Conservation (phyloP, 495 filamentous ascomycete species). For the Trichocladium antarcticum region DNA sequence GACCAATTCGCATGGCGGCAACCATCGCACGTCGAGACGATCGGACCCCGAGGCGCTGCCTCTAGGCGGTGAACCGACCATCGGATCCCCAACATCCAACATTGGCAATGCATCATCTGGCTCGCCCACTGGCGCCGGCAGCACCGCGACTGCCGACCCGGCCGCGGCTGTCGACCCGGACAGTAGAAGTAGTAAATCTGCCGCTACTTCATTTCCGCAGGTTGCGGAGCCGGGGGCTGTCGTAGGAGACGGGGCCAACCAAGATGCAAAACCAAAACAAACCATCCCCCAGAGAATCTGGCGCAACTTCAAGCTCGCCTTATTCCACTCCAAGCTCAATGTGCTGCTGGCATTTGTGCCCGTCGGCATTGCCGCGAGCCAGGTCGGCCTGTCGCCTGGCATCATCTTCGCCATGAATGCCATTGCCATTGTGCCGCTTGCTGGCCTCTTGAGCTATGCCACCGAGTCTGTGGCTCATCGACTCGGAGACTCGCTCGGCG, state of each 20-base stretch:
- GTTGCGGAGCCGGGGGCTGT: background rate
- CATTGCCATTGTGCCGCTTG: slow-evolving; percentile 73
- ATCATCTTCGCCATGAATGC: slow-evolving; percentile 70
- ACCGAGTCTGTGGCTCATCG: slow-evolving; percentile 71
- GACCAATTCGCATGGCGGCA: slow-evolving; percentile 9
- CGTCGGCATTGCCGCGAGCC: slow-evolving; percentile 55
- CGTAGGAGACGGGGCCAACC: background rate
- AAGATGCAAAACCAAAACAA: background rate
- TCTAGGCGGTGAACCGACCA: background rate
- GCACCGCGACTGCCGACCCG: slow-evolving; percentile 2
- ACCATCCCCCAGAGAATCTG: slow-evolving; percentile 35
- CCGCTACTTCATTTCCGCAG: slow-evolving; percentile 3
- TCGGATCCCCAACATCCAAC: background rate
- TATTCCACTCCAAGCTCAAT: slow-evolving; percentile 64
- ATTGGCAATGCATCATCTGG: background rate
- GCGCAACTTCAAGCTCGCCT: slow-evolving; percentile 39
- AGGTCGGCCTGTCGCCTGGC: slow-evolving; percentile 28
- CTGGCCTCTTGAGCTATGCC: slow-evolving; percentile 64
- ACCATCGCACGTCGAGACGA: slow-evolving; percentile 5
- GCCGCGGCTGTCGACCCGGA: background rate
- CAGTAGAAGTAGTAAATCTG: background rate
- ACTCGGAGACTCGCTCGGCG: slow-evolving; percentile 70
- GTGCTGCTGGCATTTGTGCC: slow-evolving; percentile 68
- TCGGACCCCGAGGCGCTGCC: slow-evolving; percentile 2
- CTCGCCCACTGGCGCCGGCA: background rate